phyloP scores from a whole-genome alignment of 306 rosid species.

The Vigna nakashimae region DNA sequence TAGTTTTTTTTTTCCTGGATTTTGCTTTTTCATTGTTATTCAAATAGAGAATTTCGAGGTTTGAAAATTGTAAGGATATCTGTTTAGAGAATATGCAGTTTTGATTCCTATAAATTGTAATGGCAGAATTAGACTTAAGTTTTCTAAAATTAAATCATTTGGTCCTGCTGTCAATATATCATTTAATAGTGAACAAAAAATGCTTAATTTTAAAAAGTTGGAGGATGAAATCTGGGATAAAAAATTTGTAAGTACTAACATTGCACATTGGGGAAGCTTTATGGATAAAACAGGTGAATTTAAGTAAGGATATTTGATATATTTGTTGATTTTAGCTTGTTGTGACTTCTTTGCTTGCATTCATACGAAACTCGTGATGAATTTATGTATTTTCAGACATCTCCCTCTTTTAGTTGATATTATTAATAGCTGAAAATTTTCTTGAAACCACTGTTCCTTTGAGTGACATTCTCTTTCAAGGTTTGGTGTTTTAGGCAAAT shows the following conservation, averaged over 20 bases:
- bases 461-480: background rate
- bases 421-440: background rate
- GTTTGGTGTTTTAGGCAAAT: background rate
- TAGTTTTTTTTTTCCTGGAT: background rate
- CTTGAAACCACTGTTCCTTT: background rate
- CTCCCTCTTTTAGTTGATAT: no score
- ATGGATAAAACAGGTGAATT: no score
- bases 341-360: background rate
- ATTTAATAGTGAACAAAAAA: no score
- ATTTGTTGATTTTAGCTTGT: background rate
- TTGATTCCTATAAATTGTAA: no score
- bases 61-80: background rate
- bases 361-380: background rate
- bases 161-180: no score
- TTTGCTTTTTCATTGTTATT: slow-evolving; percentile 36
- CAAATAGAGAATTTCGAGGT: slow-evolving; percentile 39
- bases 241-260: no score
- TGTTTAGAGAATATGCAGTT: no score
- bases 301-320: background rate
- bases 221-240: no score
- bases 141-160: no score
- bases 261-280: no score
- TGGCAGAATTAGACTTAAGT: no score
- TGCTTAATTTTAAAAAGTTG: no score
- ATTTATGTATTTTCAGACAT: background rate